Conservation (phyloP, 1,139 yeast species). For the Kodamaea alishanica region DNA sequence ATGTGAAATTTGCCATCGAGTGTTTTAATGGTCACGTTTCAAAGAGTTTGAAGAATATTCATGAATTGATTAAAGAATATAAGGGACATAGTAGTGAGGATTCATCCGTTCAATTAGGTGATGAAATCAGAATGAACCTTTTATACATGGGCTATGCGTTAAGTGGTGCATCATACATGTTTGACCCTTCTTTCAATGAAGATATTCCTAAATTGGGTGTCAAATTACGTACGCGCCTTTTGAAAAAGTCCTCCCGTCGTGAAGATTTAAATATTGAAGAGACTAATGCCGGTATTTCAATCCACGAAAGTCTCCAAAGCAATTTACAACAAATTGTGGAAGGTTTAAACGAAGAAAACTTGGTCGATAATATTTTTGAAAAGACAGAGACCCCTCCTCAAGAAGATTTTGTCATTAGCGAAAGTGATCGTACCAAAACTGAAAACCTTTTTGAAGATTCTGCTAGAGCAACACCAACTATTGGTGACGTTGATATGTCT, state of each 20-base stretch:
- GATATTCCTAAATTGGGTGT: slow-evolving; percentile 37
- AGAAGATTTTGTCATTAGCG: slow-evolving; percentile 1
- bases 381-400: not conserved
- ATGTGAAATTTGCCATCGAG: slow-evolving; percentile 59
- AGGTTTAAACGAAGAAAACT: slow-evolving; percentile 24
- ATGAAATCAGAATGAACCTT: slow-evolving; percentile 53
- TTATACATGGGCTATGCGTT: slow-evolving; percentile 56
- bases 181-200: slow-evolving; percentile 63
- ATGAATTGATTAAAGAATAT: slow-evolving; percentile 17
- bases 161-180: slow-evolving; percentile 72
- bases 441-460: slow-evolving; percentile 19
- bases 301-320: slow-evolving; percentile 31
- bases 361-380: not conserved
- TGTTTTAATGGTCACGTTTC: slow-evolving; percentile 52
- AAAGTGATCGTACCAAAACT: not conserved
- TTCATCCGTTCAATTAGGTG: slow-evolving; percentile 30
- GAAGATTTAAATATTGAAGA: slow-evolving; percentile 1
- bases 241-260: not conserved
- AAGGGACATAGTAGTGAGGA: slow-evolving; percentile 14
- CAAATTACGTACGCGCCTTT: slow-evolving; percentile 1
- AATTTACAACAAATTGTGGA: slow-evolving; percentile 39
- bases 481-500: slow-evolving; percentile 44
- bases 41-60: slow-evolving; percentile 42
- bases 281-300: slow-evolving; percentile 6
- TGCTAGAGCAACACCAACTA: slow-evolving; percentile 39